Base-by-base conservation (phyloP, 179 eudicot species). In the Drosera spatulata region DNA sequence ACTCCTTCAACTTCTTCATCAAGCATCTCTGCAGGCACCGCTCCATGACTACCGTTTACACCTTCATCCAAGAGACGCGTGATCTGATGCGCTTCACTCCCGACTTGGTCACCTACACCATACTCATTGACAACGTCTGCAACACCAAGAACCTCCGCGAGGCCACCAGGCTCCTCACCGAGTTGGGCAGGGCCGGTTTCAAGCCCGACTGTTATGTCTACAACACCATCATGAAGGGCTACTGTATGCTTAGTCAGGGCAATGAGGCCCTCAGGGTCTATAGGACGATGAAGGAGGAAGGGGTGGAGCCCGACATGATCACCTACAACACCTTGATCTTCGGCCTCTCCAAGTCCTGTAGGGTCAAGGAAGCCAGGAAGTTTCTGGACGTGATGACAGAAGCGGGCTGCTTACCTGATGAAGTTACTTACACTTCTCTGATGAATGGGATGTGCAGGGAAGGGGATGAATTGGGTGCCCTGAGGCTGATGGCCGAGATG, bases 371-470 rank as follows among this genome's bases (percentile, higher is more conserved):
- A 58, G 99, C 95, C 10, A 76, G 59, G 70, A 79, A 75, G 73
- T 93, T 69, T 72, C 61, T 86, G 63, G 51, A 62, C 37, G 75
- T 84, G 1, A 93, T 93, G 96, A 71, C 67, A 1, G 80, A 86
- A 39, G 62, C 59, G 61, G 99, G 90, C 5, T 73, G 69, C 69
- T 66, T 63, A 10, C 96, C 99, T 0, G 95, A 93, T 74, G 85
- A 80, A 2, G 83, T 86, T 49, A 82, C 97, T 0, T 93, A 93
- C 65, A 89, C 97, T 3, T 82, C 99, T 3, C 68, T 93, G 78
- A 93, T 93, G 95, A 93, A 89, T 66, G 99, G 99, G 13, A 66
- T 93, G 87, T 93, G 90, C 66, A 79, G 95, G 55, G 82, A 89
- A 55, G 86, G 93, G 61, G 80, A 89, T 71, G 78, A 82, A 0